phyloP scores from a whole-genome alignment of 768 basidiomycete genomes.

The Coprinopsis marcescibilis region DNA sequence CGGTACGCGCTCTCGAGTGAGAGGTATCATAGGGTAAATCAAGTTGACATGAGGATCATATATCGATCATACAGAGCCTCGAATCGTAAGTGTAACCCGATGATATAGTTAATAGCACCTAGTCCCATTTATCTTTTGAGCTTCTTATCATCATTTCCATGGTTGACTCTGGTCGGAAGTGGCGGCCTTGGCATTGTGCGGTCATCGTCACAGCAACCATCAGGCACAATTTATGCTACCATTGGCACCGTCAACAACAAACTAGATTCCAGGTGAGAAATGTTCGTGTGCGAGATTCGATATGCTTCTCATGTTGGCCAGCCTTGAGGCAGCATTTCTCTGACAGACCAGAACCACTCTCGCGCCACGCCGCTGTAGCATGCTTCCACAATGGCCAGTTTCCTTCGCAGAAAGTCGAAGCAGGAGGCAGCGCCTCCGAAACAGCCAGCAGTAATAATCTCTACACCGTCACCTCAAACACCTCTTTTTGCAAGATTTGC shows the following conservation, averaged over 20 bases:
- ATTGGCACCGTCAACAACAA: not conserved
- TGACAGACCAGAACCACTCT: not conserved
- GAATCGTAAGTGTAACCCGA: no score
- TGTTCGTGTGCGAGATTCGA: not conserved
- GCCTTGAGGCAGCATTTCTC: constrained; percentile 9
- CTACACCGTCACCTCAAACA: constrained; percentile 19
- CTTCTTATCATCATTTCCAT: not conserved
- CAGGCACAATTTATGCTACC: constrained; percentile 5
- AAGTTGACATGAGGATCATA: no score
- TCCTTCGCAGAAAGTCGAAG: constrained; percentile 49
- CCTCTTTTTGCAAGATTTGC: constrained; percentile 40
- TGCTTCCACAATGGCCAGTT: constrained; percentile 41
- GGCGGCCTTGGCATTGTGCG: not conserved
- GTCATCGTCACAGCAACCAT: constrained; percentile 3
- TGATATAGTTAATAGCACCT: no score
- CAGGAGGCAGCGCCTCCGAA: constrained; percentile 20
- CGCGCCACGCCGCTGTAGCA: not conserved
- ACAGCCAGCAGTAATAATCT: constrained; percentile 10
- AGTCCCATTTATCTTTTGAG: not conserved
- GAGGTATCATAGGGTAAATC: no score
- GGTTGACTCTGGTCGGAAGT: not conserved
- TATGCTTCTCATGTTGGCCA: constrained; percentile 5
- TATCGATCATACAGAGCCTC: no score
- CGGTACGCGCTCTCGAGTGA: no score
- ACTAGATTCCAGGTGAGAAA: not conserved